Evolutionary conservation across 2,329 filamentous ascomycete genomes (phyloP), one percentile per base, ranked within the genome.

Genomic region (Beauveria sp.): DNA sequence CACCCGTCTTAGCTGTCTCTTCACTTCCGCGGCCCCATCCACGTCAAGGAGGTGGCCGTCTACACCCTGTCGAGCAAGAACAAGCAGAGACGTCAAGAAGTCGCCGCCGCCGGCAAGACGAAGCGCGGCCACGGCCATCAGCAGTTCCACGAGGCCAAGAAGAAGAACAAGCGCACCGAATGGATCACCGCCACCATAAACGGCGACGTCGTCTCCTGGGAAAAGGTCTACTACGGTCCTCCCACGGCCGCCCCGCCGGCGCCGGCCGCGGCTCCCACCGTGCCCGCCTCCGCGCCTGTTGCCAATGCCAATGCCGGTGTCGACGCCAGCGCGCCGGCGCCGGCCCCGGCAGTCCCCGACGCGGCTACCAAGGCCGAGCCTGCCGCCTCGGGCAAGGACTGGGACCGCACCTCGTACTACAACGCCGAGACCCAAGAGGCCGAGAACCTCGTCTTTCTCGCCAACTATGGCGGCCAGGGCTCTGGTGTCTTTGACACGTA

Each of bases 21-120:
- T 64, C 86, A 91, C 71, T 79, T 92, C 69, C 86, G 89, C 66
- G 90, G 89, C 3, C 89, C 89, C 1, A 72, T 90, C 66, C 75
- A 81, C 45, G 70, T 93, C 38, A 85, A 84, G 69, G 81, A 89
- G 66, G 79, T 91, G 60, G 89, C 88, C 12, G 85, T 86, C 60
- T 93, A 91, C 73, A 80, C 78, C 51, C 80, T 84, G n/a, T 76
- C 76, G 24, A 65, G 26, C 16, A 26, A 70, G 26, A 69, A 65
- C 42, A 66, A 68, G 53, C 69, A 71, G 67, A 71, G 71, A 54
- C 66, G 67, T 22, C 18, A 63, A 68, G 7, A 24, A n/a, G 34
- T 7, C 22, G 3, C 10, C 22, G 3, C 10, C 20, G 67, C 67
- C 51, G 68, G 68, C 0, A 52, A 62, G 34, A 18, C 34, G 46